These are phyloP conservation scores for Hyparrhenia diplandra DNA, from an alignment of 176 grass and related monocot species.

Conservation along the genomic window DNA sequence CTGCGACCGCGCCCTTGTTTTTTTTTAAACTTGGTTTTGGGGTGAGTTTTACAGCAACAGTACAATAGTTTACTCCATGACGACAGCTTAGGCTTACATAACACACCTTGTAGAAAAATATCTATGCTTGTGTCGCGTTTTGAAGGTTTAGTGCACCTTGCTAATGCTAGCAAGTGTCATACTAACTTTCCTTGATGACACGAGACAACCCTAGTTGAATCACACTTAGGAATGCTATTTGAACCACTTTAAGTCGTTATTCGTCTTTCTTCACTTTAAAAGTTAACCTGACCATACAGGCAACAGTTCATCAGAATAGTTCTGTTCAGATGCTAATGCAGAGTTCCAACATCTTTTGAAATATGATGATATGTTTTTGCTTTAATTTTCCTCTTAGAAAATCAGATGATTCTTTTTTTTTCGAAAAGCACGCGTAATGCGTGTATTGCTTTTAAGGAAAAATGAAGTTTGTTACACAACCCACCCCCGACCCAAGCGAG, in stretches of 20 bases:
- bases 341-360: neutral
- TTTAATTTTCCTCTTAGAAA: no score
- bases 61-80: neutral
- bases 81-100: neutral
- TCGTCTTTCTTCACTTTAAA: neutral
- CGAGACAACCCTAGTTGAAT: no score
- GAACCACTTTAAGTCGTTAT: neutral
- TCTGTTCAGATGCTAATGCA: neutral
- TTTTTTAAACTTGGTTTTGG: neutral
- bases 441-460: no score
- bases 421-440: no score
- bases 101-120: no score
- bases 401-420: no score
- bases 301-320: neutral
- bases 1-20: neutral
- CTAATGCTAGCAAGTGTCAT: neutral
- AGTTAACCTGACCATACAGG: neutral
- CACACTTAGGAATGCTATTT: neutral
- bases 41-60: neutral
- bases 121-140: no score
- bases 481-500: no score
- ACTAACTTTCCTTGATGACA: neutral
- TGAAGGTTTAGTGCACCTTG: no score
- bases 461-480: no score
- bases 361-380: neutral